These are phyloP conservation scores for Eucalyptus cladocalyx DNA, from an alignment of 345 rosid genomes.

Conservation along the genomic window DNA sequence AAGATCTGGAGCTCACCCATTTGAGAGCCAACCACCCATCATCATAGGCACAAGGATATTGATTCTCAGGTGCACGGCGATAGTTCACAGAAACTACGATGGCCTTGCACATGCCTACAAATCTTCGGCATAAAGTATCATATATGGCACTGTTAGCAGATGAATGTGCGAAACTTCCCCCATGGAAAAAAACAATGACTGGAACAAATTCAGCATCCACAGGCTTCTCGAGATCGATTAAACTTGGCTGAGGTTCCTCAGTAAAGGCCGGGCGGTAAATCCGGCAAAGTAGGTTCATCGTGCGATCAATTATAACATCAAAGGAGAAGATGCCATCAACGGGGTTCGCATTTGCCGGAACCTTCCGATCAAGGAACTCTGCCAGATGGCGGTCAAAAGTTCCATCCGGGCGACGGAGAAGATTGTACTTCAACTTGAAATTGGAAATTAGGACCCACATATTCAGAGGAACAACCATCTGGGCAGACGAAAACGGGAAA, in stretches of 20 bases:
- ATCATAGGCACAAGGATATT: conserved; percentile 77
- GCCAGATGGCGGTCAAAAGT: conserved; percentile 90
- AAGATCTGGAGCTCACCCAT: conserved; percentile 67
- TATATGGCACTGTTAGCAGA: conserved; percentile 78
- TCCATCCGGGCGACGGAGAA: conserved; percentile 80
- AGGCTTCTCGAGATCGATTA: conserved; percentile 63
- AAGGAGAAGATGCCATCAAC: conserved; percentile 81
- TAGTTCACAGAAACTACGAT: conserved; percentile 88
- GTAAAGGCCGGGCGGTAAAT: conserved; percentile 48
- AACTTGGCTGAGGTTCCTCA: conserved; percentile 24
- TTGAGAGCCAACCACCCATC: conserved; percentile 81
- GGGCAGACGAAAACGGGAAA: not conserved
- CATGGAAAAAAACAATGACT: conserved; percentile 80
- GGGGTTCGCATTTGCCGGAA: conserved; percentile 52
- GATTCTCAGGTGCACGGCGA: conserved; percentile 79
- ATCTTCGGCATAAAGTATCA: conserved; percentile 66
- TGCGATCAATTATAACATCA: conserved; percentile 58
- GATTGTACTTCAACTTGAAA: conserved; percentile 77
- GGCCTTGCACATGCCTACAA: conserved; percentile 59
- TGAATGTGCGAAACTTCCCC: conserved; percentile 93
- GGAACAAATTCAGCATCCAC: conserved; percentile 49
- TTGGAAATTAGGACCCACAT: conserved; percentile 89
- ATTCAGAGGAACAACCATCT: conserved; percentile 86
- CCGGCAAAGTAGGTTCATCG: conserved; percentile 40
- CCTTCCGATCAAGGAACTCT: conserved; percentile 86